A percentile compares a stretch with the other conserved stretches of the same genome.
phyloP scores from a whole-genome alignment of 495 filamentous ascomycete genomes.

The Pyrenopolyporus hunteri region DNA sequence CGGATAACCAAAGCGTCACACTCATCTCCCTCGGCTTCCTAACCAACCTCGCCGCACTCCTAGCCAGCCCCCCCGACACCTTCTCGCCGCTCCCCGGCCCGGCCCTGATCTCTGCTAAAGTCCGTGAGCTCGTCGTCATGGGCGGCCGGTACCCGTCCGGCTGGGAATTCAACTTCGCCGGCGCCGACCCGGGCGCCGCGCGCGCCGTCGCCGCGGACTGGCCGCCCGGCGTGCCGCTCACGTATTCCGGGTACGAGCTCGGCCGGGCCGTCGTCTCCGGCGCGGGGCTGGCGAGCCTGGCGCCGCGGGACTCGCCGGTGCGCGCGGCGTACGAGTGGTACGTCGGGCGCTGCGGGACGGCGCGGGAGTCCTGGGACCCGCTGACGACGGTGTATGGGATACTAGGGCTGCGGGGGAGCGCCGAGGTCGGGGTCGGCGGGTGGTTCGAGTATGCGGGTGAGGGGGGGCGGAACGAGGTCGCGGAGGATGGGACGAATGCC shows the following conservation, averaged over 20 bases:
- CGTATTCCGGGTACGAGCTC: slow-evolving; percentile 48
- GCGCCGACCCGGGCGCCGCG: slow-evolving; percentile 40
- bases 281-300: slow-evolving; percentile 41
- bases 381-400: slow-evolving; percentile 53
- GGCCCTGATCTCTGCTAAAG: slow-evolving; percentile 48
- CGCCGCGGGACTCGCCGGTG: slow-evolving; percentile 45
- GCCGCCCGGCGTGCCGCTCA: slow-evolving; percentile 39
- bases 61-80: slow-evolving; percentile 47
- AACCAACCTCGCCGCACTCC: slow-evolving; percentile 49
- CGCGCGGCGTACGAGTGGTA: slow-evolving; percentile 46
- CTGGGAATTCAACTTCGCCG: slow-evolving; percentile 52
- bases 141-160: slow-evolving; percentile 54
- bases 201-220: slow-evolving; percentile 51
- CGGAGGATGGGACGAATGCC: slow-evolving; percentile 41
- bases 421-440: slow-evolving; percentile 33
- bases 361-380: slow-evolving; percentile 53
- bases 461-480: slow-evolving; percentile 43
- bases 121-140: slow-evolving; percentile 54
- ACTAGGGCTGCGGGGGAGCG: slow-evolving; percentile 43
- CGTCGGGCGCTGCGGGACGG: slow-evolving; percentile 28
- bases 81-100: slow-evolving; percentile 44
- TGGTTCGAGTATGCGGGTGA: slow-evolving; percentile 33
- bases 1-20: slow-evolving; percentile 47
- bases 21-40: slow-evolving; percentile 54
- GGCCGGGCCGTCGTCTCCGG: slow-evolving; percentile 47